Percentiles rank a stretch among this genome's conserved stretches.
phyloP scores from a whole-genome alignment of 306 rosid genomes.

The Quercus bicolor region DNA sequence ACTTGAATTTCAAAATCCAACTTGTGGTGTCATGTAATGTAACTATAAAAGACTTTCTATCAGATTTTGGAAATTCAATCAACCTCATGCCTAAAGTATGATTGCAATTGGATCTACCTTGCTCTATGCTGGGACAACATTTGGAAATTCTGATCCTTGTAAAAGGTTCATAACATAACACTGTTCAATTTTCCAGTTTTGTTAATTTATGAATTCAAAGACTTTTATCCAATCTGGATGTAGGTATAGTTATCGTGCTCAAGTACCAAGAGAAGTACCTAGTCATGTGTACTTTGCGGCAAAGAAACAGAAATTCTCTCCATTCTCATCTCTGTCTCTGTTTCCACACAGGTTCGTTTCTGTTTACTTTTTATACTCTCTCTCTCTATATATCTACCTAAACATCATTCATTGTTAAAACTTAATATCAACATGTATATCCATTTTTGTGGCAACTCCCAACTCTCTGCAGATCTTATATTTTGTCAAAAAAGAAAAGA shows the following conservation, averaged over 20 bases:
- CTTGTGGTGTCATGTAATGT: not conserved
- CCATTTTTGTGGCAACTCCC: too few species aligned
- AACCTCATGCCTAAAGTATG: not conserved
- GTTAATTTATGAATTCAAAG: not conserved
- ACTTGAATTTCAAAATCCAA: not conserved
- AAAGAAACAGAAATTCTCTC: too few species aligned
- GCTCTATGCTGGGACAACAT: not conserved
- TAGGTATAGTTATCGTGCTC: not conserved
- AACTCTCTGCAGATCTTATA: too few species aligned
- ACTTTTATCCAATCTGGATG: not conserved
- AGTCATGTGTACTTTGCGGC: not conserved
- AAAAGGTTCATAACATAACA: not conserved
- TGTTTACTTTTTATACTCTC: too few species aligned
- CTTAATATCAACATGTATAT: too few species aligned
- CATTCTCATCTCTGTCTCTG: too few species aligned
- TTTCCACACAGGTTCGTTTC: too few species aligned
- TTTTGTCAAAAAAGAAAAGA: too few species aligned
- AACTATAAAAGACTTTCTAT: not conserved
- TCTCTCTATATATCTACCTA: too few species aligned
- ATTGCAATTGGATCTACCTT: not conserved
- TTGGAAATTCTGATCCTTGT: not conserved
- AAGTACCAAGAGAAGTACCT: not conserved
- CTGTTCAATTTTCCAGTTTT: not conserved
- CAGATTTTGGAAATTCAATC: not conserved
- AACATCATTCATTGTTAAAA: too few species aligned